Evolutionary conservation across 768 basidiomycete species (phyloP).

Genomic region (Rhodosporidiobolus odoratus): DNA sequence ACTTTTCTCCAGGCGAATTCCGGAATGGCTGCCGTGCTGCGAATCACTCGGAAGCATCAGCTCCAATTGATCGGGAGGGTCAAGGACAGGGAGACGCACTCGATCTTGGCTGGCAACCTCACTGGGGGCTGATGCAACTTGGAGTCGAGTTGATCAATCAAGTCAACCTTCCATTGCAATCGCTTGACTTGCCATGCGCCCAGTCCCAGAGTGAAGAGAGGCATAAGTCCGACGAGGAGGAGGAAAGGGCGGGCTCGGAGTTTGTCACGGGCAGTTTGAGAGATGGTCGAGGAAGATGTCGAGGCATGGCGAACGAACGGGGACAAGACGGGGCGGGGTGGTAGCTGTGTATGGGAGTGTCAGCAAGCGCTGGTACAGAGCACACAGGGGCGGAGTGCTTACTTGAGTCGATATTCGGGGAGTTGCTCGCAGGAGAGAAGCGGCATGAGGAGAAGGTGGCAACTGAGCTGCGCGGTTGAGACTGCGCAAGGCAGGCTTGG

Average conservation of each 20-base stretch:
- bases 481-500: too few relatives aligned
- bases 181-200: slow-evolving; percentile 93
- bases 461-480: too few relatives aligned
- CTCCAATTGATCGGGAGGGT: slow-evolving; percentile 22
- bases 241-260: slow-evolving; percentile 32
- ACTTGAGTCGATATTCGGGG: too few relatives aligned
- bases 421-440: too few relatives aligned
- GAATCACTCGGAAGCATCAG: background rate
- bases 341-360: too few relatives aligned
- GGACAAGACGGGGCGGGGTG: background rate
- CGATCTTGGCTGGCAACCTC: slow-evolving; percentile 71
- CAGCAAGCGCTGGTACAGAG: too few relatives aligned
- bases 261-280: slow-evolving; percentile 25
- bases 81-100: slow-evolving; percentile 56
- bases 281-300: slow-evolving; percentile 4
- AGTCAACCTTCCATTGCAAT: slow-evolving; percentile 85
- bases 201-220: slow-evolving; percentile 79
- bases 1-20: slow-evolving; percentile 89
- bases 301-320: slow-evolving; percentile 16
- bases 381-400: too few relatives aligned
- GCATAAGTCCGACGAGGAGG: slow-evolving; percentile 46
- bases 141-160: slow-evolving; percentile 89
- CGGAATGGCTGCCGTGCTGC: slow-evolving; percentile 66
- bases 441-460: too few relatives aligned
- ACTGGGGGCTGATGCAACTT: slow-evolving; percentile 77